These are phyloP conservation scores for Neobulgaria alba DNA, from an alignment of 2,329 filamentous ascomycete species.

Conservation along the genomic window DNA sequence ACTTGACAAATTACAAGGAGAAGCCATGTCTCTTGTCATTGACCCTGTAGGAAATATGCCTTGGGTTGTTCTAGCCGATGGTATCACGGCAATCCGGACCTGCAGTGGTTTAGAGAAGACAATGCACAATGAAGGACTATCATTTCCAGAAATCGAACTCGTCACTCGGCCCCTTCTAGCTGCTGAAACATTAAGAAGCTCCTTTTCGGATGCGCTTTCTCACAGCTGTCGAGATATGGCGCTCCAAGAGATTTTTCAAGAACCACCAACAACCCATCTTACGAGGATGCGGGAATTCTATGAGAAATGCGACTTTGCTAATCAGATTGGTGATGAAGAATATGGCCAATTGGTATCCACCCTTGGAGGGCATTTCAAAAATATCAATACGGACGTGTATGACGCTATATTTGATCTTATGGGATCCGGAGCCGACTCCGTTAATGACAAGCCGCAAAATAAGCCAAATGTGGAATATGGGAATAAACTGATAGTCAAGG, in stretches of 20 bases:
- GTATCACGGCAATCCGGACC: slow-evolving; percentile 67
- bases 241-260: slow-evolving; percentile 65
- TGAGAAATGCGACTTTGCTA: slow-evolving; percentile 67
- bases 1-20: slow-evolving; percentile 76
- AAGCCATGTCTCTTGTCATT: slow-evolving; percentile 69
- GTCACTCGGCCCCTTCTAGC: slow-evolving; percentile 58
- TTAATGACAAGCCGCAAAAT: slow-evolving; percentile 24
- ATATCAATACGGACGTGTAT: slow-evolving; percentile 48
- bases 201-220: slow-evolving; percentile 60
- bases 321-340: slow-evolving; percentile 75
- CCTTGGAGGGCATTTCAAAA: slow-evolving; percentile 57
- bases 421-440: slow-evolving; percentile 31
- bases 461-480: slow-evolving; percentile 66
- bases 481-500: slow-evolving; percentile 62
- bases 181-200: slow-evolving; percentile 60
- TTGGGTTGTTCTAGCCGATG: slow-evolving; percentile 80
- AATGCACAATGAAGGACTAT: slow-evolving; percentile 52
- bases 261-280: slow-evolving; percentile 58
- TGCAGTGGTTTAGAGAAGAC: slow-evolving; percentile 73
- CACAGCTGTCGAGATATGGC: slow-evolving; percentile 61
- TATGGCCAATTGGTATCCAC: slow-evolving; percentile 60
- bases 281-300: slow-evolving; percentile 74
- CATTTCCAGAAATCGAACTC: slow-evolving; percentile 42
- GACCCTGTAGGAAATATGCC: slow-evolving; percentile 64
- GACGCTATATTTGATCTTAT: slow-evolving; percentile 38